These are phyloP conservation scores for Lunasporangiospora selenospora DNA, from an alignment of 192 early-diverging fungal species.

Conservation along the genomic window DNA sequence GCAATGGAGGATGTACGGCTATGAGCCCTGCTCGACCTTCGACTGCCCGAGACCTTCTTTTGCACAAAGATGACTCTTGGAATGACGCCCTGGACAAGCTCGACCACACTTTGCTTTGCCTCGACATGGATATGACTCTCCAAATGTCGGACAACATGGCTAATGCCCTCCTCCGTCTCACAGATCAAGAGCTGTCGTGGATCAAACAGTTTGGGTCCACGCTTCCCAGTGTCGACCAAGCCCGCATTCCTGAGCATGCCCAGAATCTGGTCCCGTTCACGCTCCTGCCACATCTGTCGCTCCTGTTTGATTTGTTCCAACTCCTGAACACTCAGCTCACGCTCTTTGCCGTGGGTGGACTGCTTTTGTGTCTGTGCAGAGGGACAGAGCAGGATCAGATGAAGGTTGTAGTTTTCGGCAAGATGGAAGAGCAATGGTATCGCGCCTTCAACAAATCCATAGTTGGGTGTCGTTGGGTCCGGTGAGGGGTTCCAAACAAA, in stretches of 20 bases:
- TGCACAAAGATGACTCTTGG: slow-evolving; percentile 44
- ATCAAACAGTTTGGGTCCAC: slow-evolving; percentile 56
- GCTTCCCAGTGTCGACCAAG: slow-evolving; percentile 24
- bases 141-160: slow-evolving; percentile 74
- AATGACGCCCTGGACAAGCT: slow-evolving; percentile 50
- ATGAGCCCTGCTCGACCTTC: too few species aligned
- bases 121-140: slow-evolving; percentile 73
- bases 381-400: slow-evolving; percentile 66
- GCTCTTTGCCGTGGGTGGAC: slow-evolving; percentile 9
- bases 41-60: slow-evolving; percentile 30
- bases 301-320: slow-evolving; percentile 29
- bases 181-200: slow-evolving; percentile 72
- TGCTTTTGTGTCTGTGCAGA: not conserved
- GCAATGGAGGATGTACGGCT: slow-evolving; percentile 18
- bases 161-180: slow-evolving; percentile 68
- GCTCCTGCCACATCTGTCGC: slow-evolving; percentile 51
- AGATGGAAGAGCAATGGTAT: slow-evolving; percentile 62
- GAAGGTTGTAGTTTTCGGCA: slow-evolving; percentile 54
- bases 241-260: slow-evolving; percentile 51
- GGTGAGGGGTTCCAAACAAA: slow-evolving; percentile 82
- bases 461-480: slow-evolving; percentile 68
- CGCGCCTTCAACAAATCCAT: slow-evolving; percentile 71
- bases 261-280: slow-evolving; percentile 64
- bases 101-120: slow-evolving; percentile 44
- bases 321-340: slow-evolving; percentile 23